Conservation (phyloP, 2,329 filamentous ascomycete genomes). For the Hortaea werneckii region DNA sequence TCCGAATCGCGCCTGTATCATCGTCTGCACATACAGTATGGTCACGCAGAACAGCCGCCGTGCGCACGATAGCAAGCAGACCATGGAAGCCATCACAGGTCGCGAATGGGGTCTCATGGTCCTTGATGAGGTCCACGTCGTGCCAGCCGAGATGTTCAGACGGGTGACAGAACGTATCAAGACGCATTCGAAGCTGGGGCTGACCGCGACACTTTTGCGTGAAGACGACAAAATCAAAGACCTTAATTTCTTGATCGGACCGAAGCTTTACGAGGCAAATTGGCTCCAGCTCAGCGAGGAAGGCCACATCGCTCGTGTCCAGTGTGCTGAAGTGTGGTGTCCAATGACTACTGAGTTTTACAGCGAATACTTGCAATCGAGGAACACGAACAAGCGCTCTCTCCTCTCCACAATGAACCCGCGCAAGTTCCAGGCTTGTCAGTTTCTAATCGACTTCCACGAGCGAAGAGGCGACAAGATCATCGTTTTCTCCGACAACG, state of each 20-base stretch:
- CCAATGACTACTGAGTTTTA: slow-evolving; percentile 99
- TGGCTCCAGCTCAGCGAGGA: slow-evolving; percentile 98
- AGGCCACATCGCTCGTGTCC: slow-evolving; percentile 91
- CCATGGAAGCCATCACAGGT: slow-evolving; percentile 86
- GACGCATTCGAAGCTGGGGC: slow-evolving; percentile 85
- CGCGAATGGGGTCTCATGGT: slow-evolving; percentile 98
- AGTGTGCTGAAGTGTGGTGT: slow-evolving; percentile 98
- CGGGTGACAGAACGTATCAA: slow-evolving; percentile 89
- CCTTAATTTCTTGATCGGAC: slow-evolving; percentile 92
- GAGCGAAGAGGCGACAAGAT: slow-evolving; percentile 92
- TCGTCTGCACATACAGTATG: slow-evolving; percentile 98
- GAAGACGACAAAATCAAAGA: slow-evolving; percentile 98
- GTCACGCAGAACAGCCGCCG: slow-evolving; percentile 83
- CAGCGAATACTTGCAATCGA: slow-evolving; percentile 69
- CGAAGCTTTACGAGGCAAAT: slow-evolving; percentile 95
- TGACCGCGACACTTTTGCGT: slow-evolving; percentile 86
- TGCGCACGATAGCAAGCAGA: slow-evolving; percentile 87
- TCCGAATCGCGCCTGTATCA: slow-evolving; percentile 81
- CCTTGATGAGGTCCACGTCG: slow-evolving; percentile 94
- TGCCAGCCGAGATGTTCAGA: slow-evolving; percentile 91
- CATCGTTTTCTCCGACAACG: slow-evolving; percentile 96
- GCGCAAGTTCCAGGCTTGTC: slow-evolving; percentile 89
- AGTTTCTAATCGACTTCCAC: slow-evolving; percentile 97
- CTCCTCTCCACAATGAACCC: slow-evolving; percentile 96
- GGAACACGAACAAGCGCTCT: slow-evolving; percentile 53